A percentile compares a stretch with the other conserved stretches of the same genome.
Conservation (phyloP, 371 early-diverging fungal genomes). For the Mucor circinelloides region DNA sequence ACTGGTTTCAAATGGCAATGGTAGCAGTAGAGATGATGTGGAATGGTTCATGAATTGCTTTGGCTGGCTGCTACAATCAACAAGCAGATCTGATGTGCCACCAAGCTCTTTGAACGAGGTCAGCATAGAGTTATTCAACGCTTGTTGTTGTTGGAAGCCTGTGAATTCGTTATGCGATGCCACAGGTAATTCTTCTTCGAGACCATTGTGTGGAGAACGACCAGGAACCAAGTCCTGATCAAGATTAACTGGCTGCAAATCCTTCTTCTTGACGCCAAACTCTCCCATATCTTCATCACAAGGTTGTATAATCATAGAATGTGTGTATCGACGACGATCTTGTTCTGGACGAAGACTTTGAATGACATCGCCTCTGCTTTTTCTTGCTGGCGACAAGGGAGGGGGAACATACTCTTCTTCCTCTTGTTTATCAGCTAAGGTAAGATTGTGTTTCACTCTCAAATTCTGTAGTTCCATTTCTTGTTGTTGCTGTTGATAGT, state of each 20-base stretch:
- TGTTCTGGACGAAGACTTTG: background rate
- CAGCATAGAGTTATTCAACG: background rate
- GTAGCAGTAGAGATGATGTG: background rate
- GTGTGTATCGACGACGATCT: background rate
- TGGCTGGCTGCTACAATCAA: background rate
- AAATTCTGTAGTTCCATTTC: background rate
- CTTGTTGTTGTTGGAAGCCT: background rate
- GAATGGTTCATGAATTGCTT: background rate
- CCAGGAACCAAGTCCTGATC: background rate
- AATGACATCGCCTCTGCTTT: background rate
- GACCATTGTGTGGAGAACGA: background rate
- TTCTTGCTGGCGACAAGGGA: conserved; percentile 11
- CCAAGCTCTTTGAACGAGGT: conserved; percentile 2
- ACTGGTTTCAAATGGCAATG: background rate
- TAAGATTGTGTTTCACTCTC: background rate
- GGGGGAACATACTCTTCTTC: conserved; percentile 5
- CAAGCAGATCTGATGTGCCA: background rate
- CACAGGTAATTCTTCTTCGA: background rate
- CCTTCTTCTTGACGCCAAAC: conserved; percentile 9
- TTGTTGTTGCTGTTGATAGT: background rate
- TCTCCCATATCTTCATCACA: conserved; percentile 14
- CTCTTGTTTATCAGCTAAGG: background rate
- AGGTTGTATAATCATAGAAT: background rate
- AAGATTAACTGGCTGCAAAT: background rate
- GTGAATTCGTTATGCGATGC: background rate